These are phyloP conservation scores for Asparagopsis taxiformis DNA, from an alignment of 31 red algal species.

Conservation along the genomic window DNA sequence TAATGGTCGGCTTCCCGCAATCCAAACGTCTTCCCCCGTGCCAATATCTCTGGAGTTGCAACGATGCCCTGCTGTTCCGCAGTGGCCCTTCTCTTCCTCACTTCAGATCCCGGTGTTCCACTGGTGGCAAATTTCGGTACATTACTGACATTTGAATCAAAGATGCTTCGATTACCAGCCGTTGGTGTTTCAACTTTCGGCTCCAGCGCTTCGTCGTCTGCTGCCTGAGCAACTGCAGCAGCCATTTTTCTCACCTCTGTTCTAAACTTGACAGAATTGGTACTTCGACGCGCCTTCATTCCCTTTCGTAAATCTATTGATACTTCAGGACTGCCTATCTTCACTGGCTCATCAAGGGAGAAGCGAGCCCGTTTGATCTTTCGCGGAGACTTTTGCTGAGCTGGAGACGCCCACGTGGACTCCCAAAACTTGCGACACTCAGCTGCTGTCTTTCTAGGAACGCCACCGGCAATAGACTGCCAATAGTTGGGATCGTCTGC, in stretches of 20 bases:
- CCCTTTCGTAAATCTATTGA: conserved; percentile 30
- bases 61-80: conserved; percentile 19
- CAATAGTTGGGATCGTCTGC: conserved; percentile 40
- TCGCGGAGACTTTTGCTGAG: background rate
- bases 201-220: conserved; percentile 41
- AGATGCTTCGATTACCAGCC: background rate
- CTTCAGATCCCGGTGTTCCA: conserved; percentile 59
- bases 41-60: conserved; percentile 53
- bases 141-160: background rate
- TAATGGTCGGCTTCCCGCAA: conserved; percentile 52
- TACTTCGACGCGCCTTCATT: conserved; percentile 8
- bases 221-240: conserved; percentile 26
- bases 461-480: conserved; percentile 35
- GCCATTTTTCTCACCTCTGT: conserved; percentile 29
- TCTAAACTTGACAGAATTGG: conserved; percentile 41
- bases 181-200: conserved; percentile 28
- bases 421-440: conserved; percentile 48
- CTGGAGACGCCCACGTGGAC: conserved; percentile 32
- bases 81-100: conserved; percentile 18
- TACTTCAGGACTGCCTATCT: conserved; percentile 29
- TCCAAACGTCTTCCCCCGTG: conserved; percentile 44
- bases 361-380: background rate
- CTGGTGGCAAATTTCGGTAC: background rate
- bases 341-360: conserved; percentile 3
- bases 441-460: conserved; percentile 31